Evolutionary conservation across 371 early-diverging fungal genomes (phyloP).

Genomic region (Mucor velutinosus): DNA sequence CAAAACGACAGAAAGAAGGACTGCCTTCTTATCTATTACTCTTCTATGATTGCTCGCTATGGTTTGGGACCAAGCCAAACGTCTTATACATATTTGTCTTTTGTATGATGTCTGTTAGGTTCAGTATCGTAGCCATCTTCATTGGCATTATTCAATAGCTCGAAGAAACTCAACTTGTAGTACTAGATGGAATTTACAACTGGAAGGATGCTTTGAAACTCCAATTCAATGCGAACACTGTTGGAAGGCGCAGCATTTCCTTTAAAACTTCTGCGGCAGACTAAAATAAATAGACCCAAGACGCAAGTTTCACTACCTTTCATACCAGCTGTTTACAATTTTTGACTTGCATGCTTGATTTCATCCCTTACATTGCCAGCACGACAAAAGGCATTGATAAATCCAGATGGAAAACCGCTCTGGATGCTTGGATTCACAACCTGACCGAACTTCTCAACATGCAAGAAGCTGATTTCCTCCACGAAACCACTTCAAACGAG

Average conservation of each 20-base stretch:
- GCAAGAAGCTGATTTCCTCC: slow-evolving; percentile 13
- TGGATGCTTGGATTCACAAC: slow-evolving; percentile 20
- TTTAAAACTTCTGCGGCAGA: background rate
- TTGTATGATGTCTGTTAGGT: too few relatives aligned
- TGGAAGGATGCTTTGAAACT: too few relatives aligned
- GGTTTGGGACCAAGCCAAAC: too few relatives aligned
- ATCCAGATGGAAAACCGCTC: slow-evolving; percentile 21
- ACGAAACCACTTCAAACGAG: slow-evolving; percentile 8
- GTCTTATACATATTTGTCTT: too few relatives aligned
- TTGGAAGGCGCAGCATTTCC: background rate
- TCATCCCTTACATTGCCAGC: slow-evolving; percentile 28
- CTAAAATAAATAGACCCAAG: background rate
- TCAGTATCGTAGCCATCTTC: too few relatives aligned
- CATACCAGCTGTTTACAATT: background rate
- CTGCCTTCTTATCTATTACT: too few relatives aligned
- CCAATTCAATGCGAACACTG: background rate
- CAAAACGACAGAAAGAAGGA: too few relatives aligned
- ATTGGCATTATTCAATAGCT: too few relatives aligned
- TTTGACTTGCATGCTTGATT: slow-evolving; percentile 15
- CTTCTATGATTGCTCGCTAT: too few relatives aligned
- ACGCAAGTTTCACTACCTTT: background rate
- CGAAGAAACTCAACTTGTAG: too few relatives aligned
- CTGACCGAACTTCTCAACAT: slow-evolving; percentile 22
- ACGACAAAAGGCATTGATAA: slow-evolving; percentile 9
- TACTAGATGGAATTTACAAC: too few relatives aligned